Base-by-base conservation (phyloP, 768 basidiomycete genomes). In the Krasilnikovozyma curviuscula region DNA sequence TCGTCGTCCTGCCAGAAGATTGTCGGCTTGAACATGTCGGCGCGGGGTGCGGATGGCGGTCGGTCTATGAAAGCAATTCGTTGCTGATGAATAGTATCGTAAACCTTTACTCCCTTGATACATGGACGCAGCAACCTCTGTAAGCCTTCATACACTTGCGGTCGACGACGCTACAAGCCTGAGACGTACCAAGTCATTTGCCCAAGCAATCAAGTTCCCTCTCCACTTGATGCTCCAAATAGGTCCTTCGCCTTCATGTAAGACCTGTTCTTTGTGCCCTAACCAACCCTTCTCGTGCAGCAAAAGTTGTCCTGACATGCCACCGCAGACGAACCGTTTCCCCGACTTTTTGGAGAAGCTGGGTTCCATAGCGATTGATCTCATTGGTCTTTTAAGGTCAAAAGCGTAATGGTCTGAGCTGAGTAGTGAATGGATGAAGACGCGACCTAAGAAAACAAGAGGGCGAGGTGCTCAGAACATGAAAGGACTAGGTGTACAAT, bases 261-360 rank as follows among this genome's bases (percentile, higher is more conserved):
- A 62, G 6, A 79, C 63, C 0, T 79, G 83, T 62, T 91, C 88
- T 59, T 83, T 93, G 58, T 93, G 83, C 0, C 91, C 88, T 1
- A 95, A 66, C 89, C 93, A 95, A 6, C 88, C 83, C 61, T 93
- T 95, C 69, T 95, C 91, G 54, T 82, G 76, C 56, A 93, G 57
- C n/a, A 83, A 69, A 24, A 98, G 67, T 19, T 71, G 76, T 4
- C 93, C 91, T 0, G 83, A 80, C 72, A 91, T 72, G 8, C 93
- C 93, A 19, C 91, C 93, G 47, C 81, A 84, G 10, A 93, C 81
- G 56, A 93, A 79, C 0, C 81, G 73, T 19, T 84, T 72, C 7
- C 81, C 74, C 31, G 72, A 71, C 42, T 74, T 75, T 64, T 81
- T 82, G 3, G 80, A 75, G 53, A 91, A 98, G 51, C 78, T 73